Evolutionary conservation across 2,329 filamentous ascomycete species (phyloP).

Genomic region (Stachybotrys elegans): DNA sequence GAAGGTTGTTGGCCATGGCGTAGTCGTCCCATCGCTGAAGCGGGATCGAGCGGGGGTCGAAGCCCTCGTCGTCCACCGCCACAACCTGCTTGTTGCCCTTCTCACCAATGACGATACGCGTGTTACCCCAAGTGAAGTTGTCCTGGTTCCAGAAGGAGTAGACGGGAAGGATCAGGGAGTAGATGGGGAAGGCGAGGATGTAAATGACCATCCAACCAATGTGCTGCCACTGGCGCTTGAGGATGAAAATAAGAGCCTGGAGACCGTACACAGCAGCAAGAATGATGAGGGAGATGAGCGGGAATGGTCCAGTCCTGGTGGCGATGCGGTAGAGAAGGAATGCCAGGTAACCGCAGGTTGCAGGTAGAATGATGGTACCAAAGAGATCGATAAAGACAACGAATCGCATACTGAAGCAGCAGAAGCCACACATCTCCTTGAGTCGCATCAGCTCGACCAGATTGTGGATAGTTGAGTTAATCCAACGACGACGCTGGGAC

Average conservation of each 20-base stretch:
- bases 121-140: constrained; percentile 98
- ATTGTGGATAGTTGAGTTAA: constrained; percentile 98
- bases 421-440: constrained; percentile 96
- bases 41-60: constrained; percentile 88
- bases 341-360: constrained; percentile 78
- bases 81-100: constrained; percentile 88
- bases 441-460: constrained; percentile 84
- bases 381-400: constrained; percentile 92
- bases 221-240: constrained; percentile 97
- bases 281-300: constrained; percentile 82
- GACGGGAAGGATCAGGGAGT: constrained; percentile 82
- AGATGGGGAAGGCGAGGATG: constrained; percentile 89
- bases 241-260: constrained; percentile 91
- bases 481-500: constrained; percentile 98
- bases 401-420: constrained; percentile 97
- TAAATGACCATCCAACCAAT: constrained; percentile 99
- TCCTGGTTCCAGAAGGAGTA: constrained; percentile 99
- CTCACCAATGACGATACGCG: constrained; percentile 92
- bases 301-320: constrained; percentile 67
- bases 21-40: constrained; percentile 98
- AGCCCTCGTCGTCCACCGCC: constrained; percentile 76
- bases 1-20: constrained; percentile 77
- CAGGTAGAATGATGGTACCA: constrained; percentile 86
- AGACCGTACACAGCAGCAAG: constrained; percentile 90
- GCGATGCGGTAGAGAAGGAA: constrained; percentile 82